phyloP scores from a whole-genome alignment of 2,329 filamentous ascomycete species.

The Leptographium procerum region DNA sequence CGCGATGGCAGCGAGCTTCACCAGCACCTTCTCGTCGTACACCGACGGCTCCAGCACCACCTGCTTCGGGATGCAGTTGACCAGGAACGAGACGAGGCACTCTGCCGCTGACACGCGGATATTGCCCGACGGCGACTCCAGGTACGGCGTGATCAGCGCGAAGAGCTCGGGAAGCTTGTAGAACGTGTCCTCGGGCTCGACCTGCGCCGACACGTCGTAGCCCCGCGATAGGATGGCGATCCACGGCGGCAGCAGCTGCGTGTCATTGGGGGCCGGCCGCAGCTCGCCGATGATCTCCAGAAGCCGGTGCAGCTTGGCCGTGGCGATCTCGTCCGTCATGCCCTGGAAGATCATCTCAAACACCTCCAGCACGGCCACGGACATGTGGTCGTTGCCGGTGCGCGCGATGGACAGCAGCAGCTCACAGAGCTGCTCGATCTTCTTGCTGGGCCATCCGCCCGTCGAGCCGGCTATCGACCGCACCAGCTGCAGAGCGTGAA shows the following conservation, averaged over 20 bases:
- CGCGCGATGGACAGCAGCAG: constrained; percentile 78
- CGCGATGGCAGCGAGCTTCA: constrained; percentile 64
- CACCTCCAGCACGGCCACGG: constrained; percentile 91
- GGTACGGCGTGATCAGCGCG: constrained; percentile 64
- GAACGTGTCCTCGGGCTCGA: constrained; percentile 85
- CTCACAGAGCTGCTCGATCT: constrained; percentile 87
- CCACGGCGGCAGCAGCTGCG: constrained; percentile 90
- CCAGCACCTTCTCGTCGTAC: constrained; percentile 81
- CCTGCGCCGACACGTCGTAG: constrained; percentile 84
- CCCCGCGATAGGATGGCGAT: constrained; percentile 89
- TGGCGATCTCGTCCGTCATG: constrained; percentile 80
- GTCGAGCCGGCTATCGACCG: constrained; percentile 81
- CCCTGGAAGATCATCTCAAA: constrained; percentile 95
- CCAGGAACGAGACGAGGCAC: constrained; percentile 85
- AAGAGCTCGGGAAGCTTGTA: constrained; percentile 81
- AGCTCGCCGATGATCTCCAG: constrained; percentile 87
- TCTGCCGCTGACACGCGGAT: constrained; percentile 91
- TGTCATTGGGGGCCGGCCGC: constrained; percentile 84
- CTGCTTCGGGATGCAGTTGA: constrained; percentile 74
- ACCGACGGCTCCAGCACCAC: constrained; percentile 82
- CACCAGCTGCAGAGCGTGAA: constrained; percentile 84
- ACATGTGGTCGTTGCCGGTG: constrained; percentile 89
- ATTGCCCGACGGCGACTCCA: constrained; percentile 80
- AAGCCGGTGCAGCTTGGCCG: constrained; percentile 77
- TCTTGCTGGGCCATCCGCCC: constrained; percentile 91